Evolutionary conservation across 2,329 filamentous ascomycete genomes (phyloP).

Genomic region (Blastomyces parvus): DNA sequence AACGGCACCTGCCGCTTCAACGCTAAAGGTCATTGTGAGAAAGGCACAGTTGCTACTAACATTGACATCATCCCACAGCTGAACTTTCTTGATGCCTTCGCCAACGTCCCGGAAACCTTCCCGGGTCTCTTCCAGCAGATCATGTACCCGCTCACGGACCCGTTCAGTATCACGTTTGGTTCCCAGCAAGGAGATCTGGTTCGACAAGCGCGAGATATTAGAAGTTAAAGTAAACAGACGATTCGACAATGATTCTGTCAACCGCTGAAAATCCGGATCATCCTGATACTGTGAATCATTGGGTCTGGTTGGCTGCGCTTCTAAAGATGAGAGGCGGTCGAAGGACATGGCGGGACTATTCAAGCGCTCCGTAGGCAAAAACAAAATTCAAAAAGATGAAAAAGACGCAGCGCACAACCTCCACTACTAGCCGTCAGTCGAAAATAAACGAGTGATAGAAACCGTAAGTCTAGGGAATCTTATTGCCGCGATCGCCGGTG

Average conservation of each 20-base stretch:
- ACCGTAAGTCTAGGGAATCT: neutral
- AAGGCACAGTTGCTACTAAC: conserved; percentile 39
- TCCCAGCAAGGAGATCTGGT: conserved; percentile 75
- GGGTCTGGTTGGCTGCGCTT: conserved; percentile 65
- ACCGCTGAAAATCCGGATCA: conserved; percentile 80
- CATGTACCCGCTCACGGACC: conserved; percentile 81
- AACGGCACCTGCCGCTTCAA: neutral
- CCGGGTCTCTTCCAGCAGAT: conserved; percentile 75
- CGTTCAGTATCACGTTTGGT: conserved; percentile 86
- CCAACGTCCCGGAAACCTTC: conserved; percentile 83
- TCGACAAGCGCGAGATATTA: conserved; percentile 74
- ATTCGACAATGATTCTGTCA: conserved; percentile 74
- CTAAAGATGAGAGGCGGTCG: conserved; percentile 73
- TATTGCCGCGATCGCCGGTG: neutral
- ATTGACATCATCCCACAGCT: conserved; percentile 74
- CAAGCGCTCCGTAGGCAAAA: neutral
- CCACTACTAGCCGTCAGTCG: neutral
- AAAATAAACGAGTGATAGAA: neutral
- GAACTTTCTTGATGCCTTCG: conserved; percentile 86
- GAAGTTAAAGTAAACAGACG: conserved; percentile 82
- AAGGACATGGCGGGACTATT: conserved; percentile 62
- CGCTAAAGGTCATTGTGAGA: neutral
- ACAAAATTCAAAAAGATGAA: neutral
- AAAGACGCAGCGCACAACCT: neutral
- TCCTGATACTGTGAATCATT: conserved; percentile 72